Base-by-base conservation (phyloP, 208 protist genomes). In the Trypanosoma caninum region DNA sequence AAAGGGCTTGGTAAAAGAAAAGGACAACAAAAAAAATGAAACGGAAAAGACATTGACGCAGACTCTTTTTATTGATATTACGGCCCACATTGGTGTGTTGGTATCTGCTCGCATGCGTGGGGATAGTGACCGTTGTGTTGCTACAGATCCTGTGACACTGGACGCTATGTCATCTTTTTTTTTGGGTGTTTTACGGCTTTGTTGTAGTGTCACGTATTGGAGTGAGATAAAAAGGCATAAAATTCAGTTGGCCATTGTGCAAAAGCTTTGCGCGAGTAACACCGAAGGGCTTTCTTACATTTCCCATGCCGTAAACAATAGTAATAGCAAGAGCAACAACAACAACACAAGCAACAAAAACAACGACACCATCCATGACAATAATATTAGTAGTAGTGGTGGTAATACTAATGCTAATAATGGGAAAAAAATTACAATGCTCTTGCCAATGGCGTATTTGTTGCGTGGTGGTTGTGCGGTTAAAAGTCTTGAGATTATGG, bases 151-250 rank as follows among this genome's bases (percentile, higher is more conserved):
- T 13, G 53, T 57, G 25, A 44, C 52, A 6, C 52, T 71, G 2
- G 82, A 89, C 42, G 73, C 59, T 3, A 75, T 82, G 58, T 44
- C 47, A 7, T 56, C 82, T 18, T 3, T 85, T 13, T 85, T 84
- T 45, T 67, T 74, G 2, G 76, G 72, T 30, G 23, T 78, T 22
- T 65, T 78, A 18, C 78, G 82, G 41, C 74, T 83, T 31, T 85
- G 78, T 48, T 62, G 60, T 11, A 62, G 38, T 5, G 61, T 74
- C 16, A 35, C 60, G 0, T 67, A 62, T 20, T 73, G 67, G 67
- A 44, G 58, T 45, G 37, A 48, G 2, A 6, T 18, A n/a, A 45
- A 22, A 22, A 47, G 67, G n/a, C 67, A 73, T 23, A 35, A 60
- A 2, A 18, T 73, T 28, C 59, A 67, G 35, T 33, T 42, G 6